phyloP scores from a whole-genome alignment of 257 asterid species.

The Plantago major region DNA sequence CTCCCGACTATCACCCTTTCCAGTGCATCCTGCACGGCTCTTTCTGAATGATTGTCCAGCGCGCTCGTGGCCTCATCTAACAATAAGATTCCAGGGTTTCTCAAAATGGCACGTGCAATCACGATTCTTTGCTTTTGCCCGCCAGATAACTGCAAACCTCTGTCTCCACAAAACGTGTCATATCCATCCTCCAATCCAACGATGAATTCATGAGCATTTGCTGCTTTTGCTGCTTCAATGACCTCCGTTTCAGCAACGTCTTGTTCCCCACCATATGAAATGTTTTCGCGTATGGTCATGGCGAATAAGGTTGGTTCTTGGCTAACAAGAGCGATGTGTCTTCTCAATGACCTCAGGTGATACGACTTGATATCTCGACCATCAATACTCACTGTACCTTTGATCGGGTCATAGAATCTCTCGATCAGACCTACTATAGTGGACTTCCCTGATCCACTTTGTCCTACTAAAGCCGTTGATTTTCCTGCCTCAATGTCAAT shows the following conservation, averaged over 20 bases:
- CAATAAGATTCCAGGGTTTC: constrained; percentile 42
- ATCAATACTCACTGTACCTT: constrained; percentile 41
- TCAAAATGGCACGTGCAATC: constrained; percentile 46
- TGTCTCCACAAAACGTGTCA: constrained; percentile 54
- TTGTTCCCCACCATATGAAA: constrained; percentile 35
- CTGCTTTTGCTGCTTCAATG: constrained; percentile 51
- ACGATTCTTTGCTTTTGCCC: constrained; percentile 61
- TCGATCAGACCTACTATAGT: constrained; percentile 47
- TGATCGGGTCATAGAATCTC: constrained; percentile 47
- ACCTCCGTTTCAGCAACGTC: constrained; percentile 36
- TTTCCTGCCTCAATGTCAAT: constrained; percentile 45
- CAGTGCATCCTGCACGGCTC: constrained; percentile 31
- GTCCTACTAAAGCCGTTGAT: constrained; percentile 63
- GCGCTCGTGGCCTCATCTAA: constrained; percentile 66
- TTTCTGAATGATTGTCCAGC: constrained; percentile 39
- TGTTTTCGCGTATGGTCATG: constrained; percentile 44
- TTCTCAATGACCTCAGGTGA: constrained; percentile 37
- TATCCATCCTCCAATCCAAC: constrained; percentile 43
- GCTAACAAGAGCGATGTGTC: constrained; percentile 54
- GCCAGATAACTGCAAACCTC: constrained; percentile 54
- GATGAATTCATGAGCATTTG: constrained; percentile 55
- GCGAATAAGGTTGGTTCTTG: constrained; percentile 56
- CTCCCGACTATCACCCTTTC: constrained; percentile 28
- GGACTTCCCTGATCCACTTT: constrained; percentile 63
- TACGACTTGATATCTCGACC: constrained; percentile 43